A percentile compares a stretch with the other conserved stretches of the same genome.
Conservation (phyloP, 805 yeast species). For the Saturnispora halmiae region DNA sequence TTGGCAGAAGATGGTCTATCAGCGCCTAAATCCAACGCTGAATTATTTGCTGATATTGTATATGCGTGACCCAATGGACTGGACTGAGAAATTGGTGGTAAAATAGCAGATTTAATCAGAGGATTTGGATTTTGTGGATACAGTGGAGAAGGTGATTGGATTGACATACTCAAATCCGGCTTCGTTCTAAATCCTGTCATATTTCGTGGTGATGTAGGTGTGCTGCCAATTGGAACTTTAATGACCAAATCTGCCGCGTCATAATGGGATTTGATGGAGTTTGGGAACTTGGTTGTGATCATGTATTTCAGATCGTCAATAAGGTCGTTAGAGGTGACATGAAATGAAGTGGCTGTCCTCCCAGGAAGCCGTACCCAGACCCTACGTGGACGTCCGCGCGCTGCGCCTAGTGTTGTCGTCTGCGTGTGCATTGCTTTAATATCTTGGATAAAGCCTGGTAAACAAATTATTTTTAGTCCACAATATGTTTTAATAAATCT, state of each 20-base stretch:
- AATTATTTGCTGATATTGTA: background rate
- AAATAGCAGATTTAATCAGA: background rate
- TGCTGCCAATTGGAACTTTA: conserved; percentile 11
- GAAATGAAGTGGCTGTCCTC: conserved; percentile 61
- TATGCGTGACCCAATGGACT: conserved; percentile 1
- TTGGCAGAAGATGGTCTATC: conserved; percentile 2
- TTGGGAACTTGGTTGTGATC: conserved; percentile 56
- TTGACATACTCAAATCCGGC: background rate
- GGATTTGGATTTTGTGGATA: conserved; percentile 2
- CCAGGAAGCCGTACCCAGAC: conserved; percentile 47
- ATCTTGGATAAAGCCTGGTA: too few relatives aligned
- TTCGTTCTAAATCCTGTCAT: background rate
- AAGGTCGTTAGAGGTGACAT: conserved; percentile 51
- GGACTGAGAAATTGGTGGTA: background rate
- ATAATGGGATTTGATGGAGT: conserved; percentile 47
- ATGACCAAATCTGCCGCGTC: conserved; percentile 63
- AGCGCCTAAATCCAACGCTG: background rate
- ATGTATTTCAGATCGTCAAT: conserved; percentile 75
- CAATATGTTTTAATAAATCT: too few relatives aligned
- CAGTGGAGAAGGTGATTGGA: conserved; percentile 6
- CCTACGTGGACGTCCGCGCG: conserved; percentile 26
- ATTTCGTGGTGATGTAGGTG: background rate
- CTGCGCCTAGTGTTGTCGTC: background rate
- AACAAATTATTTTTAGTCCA: too few relatives aligned
- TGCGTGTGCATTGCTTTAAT: background rate